Percentiles rank a stretch among this genome's conserved stretches.
Conservation (phyloP, 805 yeast species). For the Vanderwaltozyma yarrowii region DNA sequence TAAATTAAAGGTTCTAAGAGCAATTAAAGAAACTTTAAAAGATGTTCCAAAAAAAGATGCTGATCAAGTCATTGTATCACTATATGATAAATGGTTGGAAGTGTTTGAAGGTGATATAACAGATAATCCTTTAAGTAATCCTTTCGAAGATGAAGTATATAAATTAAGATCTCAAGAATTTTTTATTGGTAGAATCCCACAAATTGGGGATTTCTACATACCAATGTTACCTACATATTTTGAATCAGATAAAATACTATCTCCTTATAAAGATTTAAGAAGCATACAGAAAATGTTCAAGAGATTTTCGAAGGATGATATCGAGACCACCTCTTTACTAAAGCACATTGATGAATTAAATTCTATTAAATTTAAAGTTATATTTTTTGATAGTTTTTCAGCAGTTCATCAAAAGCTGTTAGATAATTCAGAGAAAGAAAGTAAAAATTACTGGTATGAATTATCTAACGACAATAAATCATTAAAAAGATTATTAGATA, state of each 20-base stretch:
- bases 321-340: slow-evolving; percentile 9
- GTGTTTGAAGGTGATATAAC: slow-evolving; percentile 17
- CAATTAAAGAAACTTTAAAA: slow-evolving; percentile 12
- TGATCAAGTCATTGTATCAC: slow-evolving; percentile 5
- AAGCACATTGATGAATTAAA: slow-evolving; percentile 11
- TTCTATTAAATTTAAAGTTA: slow-evolving; percentile 11
- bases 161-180: slow-evolving; percentile 24
- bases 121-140: slow-evolving; percentile 23
- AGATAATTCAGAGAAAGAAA: slow-evolving; percentile 1
- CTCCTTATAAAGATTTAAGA: slow-evolving; percentile 7
- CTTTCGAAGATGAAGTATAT: slow-evolving; percentile 20
- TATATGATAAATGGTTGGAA: slow-evolving; percentile 20
- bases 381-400: slow-evolving; percentile 18
- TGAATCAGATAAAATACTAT: not conserved
- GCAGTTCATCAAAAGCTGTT: slow-evolving; percentile 13
- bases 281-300: slow-evolving; percentile 7
- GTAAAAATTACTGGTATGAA: slow-evolving; percentile 16
- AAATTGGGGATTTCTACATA: slow-evolving; percentile 26
- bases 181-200: slow-evolving; percentile 23
- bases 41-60: slow-evolving; percentile 9
- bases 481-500: slow-evolving; percentile 11
- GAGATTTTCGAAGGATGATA: slow-evolving; percentile 8
- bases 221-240: slow-evolving; percentile 15
- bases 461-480: slow-evolving; percentile 15
- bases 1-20: slow-evolving; percentile 14